Conservation (phyloP, 163 green algal genomes). For the Volvox carteri region DNA sequence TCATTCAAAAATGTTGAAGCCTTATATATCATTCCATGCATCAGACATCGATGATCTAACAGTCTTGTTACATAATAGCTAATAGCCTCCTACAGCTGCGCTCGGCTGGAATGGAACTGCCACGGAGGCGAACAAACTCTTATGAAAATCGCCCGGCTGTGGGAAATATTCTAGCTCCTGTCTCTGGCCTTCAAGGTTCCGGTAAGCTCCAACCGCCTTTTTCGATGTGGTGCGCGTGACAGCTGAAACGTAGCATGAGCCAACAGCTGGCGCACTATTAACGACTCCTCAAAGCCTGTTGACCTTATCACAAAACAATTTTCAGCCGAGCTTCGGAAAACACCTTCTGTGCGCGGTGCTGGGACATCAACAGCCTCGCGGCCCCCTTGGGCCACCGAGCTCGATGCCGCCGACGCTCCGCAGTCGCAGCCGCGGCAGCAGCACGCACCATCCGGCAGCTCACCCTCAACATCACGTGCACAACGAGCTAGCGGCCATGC, state of each 20-base stretch:
- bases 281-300: neutral
- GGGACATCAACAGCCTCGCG: neutral
- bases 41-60: too few species aligned
- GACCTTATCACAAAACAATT: neutral
- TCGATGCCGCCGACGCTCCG: neutral
- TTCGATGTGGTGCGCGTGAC: neutral
- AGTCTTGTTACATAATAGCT: too few species aligned
- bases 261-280: neutral
- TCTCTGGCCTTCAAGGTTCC: neutral
- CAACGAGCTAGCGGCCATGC: neutral
- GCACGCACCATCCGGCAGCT: neutral
- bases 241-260: neutral
- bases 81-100: too few species aligned
- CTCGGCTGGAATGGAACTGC: slow-evolving; percentile 43
- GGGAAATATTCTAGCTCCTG: slow-evolving; percentile 26
- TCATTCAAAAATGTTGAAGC: too few species aligned
- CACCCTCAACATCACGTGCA: neutral
- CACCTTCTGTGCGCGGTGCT: neutral
- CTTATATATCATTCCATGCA: too few species aligned
- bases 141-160: slow-evolving; percentile 22
- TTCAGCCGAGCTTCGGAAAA: slow-evolving; percentile 39
- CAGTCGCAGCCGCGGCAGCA: neutral
- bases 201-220: neutral
- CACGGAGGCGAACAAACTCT: neutral
- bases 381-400: slow-evolving; percentile 39